Percentiles rank a stretch among this genome's conserved stretches.
Conservation (phyloP, 176 grass and related monocot species). For the Cenchrus purpureus region DNA sequence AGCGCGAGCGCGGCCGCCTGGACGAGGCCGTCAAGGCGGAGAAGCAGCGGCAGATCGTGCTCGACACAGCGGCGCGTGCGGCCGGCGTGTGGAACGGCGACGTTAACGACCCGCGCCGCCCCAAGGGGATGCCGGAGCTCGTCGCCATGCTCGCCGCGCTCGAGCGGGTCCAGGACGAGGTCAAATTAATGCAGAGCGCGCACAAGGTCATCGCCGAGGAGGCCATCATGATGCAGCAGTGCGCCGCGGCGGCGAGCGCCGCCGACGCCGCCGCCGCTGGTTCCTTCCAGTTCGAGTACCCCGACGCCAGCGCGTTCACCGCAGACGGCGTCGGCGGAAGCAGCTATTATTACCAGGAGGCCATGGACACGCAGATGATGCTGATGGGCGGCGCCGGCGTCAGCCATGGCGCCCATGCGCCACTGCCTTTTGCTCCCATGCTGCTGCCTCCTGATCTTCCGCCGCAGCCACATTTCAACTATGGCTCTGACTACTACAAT, state of each 20-base stretch:
- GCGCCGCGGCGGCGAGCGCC: neutral
- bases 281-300: conserved; percentile 20
- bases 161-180: neutral
- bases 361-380: conserved; percentile 12
- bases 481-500: conserved; percentile 9
- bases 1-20: neutral
- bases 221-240: neutral
- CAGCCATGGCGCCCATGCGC: neutral
- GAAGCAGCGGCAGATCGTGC: conserved; percentile 15
- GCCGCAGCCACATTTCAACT: neutral
- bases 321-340: neutral
- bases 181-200: conserved; percentile 9
- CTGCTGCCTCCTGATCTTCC: neutral
- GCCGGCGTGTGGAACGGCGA: conserved; percentile 31
- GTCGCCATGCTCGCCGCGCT: conserved; percentile 1
- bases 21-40: conserved; percentile 2
- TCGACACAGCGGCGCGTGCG: conserved; percentile 26
- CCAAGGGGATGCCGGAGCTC: conserved; percentile 20
- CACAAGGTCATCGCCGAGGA: conserved; percentile 24
- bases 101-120: neutral
- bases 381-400: neutral
- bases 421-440: neutral
- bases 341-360: neutral
- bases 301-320: neutral
- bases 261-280: neutral